phyloP scores from a whole-genome alignment of 1,284 basidiomycete genomes.

The Cerioporus squamosus region DNA sequence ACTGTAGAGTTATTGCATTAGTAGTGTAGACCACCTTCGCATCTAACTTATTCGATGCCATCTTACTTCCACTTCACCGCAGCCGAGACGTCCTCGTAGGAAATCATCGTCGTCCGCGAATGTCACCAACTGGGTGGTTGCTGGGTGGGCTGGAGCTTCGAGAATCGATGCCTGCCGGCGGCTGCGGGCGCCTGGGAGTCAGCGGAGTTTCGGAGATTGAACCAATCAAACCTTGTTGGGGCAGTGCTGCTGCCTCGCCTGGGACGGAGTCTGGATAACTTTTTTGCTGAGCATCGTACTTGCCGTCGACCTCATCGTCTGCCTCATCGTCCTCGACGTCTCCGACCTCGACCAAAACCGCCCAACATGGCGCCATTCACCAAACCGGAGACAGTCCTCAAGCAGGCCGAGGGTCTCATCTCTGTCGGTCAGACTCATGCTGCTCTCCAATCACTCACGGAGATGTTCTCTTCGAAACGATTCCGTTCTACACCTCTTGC shows the following conservation, averaged over 20 bases:
- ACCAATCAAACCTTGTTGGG: slow-evolving; percentile 6
- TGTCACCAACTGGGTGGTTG: no score
- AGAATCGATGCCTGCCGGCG: no score
- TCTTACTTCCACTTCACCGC: not conserved
- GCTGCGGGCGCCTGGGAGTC: no score
- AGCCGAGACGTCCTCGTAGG: no score
- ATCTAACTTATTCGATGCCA: slow-evolving; percentile 22
- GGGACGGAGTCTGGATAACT: slow-evolving; percentile 19
- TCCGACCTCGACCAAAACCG: slow-evolving; percentile 17
- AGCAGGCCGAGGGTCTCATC: slow-evolving; percentile 91
- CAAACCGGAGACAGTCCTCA: slow-evolving; percentile 91
- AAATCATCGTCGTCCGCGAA: no score
- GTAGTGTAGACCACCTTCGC: slow-evolving; percentile 26
- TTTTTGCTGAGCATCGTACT: slow-evolving; percentile 14
- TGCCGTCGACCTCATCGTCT: slow-evolving; percentile 8
- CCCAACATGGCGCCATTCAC: slow-evolving; percentile 82
- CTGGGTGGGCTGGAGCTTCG: no score
- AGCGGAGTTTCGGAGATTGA: slow-evolving; percentile 2
- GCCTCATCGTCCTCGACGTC: slow-evolving; percentile 12
- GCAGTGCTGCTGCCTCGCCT: not conserved
- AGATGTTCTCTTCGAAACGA: slow-evolving; percentile 93
- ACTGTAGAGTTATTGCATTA: slow-evolving; percentile 27
- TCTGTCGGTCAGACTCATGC: slow-evolving; percentile 89
- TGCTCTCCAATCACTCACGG: slow-evolving; percentile 87
- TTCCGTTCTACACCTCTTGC: slow-evolving; percentile 92